phyloP scores from a whole-genome alignment of 1,284 basidiomycete genomes.

The Omphalotus olearius region DNA sequence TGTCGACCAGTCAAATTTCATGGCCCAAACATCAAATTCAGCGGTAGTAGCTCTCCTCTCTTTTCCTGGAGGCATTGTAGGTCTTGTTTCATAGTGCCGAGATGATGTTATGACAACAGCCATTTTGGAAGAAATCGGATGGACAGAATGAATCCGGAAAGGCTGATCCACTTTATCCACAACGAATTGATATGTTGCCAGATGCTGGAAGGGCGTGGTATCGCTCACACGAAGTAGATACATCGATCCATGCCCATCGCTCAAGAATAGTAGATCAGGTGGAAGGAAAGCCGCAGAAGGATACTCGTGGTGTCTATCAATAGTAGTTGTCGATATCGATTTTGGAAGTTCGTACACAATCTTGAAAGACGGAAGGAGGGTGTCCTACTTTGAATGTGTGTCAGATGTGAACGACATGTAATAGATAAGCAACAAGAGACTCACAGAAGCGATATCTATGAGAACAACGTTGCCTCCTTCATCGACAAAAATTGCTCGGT shows the following conservation, averaged over 20 bases:
- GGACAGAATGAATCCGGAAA: constrained; percentile 55
- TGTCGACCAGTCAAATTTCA: constrained; percentile 41
- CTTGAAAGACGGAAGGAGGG: constrained; percentile 48
- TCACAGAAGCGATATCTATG: constrained; percentile 56
- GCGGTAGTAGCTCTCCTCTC: constrained; percentile 21
- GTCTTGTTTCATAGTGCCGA: constrained; percentile 33
- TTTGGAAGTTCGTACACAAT: constrained; percentile 59
- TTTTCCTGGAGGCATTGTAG: constrained; percentile 11
- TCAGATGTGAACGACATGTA: constrained; percentile 18
- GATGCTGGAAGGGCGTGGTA: constrained; percentile 35
- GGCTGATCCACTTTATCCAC: constrained; percentile 44
- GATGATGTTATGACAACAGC: constrained; percentile 54
- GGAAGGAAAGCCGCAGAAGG: constrained; percentile 66
- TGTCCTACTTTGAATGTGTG: constrained; percentile 40
- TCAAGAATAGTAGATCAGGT: constrained; percentile 49
- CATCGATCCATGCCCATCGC: constrained; percentile 71
- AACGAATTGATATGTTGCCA: constrained; percentile 53
- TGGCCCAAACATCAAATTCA: constrained; percentile 64
- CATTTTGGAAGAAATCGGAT: constrained; percentile 31
- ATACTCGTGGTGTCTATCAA: constrained; percentile 61
- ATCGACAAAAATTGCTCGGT: constrained; percentile 69
- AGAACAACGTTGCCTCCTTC: constrained; percentile 58
- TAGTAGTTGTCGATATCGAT: constrained; percentile 35
- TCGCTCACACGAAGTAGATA: constrained; percentile 48
- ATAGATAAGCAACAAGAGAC: constrained; percentile 21